phyloP scores from a whole-genome alignment of 2,329 filamentous ascomycete species.

The Didymella sp. region DNA sequence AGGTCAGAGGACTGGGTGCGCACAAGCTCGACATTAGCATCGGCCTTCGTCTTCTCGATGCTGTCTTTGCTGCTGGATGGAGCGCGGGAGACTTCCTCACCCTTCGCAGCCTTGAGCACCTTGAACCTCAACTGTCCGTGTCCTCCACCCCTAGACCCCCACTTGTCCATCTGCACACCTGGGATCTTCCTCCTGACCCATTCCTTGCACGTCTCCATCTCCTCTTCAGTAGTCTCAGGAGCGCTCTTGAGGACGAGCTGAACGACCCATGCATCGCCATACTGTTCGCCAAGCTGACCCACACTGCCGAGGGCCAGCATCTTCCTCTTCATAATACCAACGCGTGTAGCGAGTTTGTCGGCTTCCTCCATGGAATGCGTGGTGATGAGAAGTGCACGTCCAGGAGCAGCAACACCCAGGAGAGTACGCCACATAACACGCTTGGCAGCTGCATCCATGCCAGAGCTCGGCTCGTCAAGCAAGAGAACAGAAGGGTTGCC shows the following conservation, averaged over 20 bases:
- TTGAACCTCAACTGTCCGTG: conserved; percentile 90
- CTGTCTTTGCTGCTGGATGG: neutral
- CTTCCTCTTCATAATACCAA: conserved; percentile 82
- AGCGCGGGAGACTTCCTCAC: neutral
- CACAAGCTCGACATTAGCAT: conserved; percentile 34
- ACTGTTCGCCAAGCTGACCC: conserved; percentile 73
- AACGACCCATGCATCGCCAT: conserved; percentile 80
- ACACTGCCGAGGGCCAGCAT: conserved; percentile 87
- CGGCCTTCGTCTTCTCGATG: conserved; percentile 24
- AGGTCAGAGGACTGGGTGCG: conserved; percentile 27
- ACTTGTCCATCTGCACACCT: conserved; percentile 63
- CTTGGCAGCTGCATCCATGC: conserved; percentile 90
- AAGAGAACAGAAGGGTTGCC: conserved; percentile 87
- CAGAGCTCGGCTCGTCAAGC: conserved; percentile 86
- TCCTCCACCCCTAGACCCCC: conserved; percentile 71
- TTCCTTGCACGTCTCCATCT: conserved; percentile 68
- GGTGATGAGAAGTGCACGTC: conserved; percentile 84
- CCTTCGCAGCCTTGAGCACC: conserved; percentile 63
- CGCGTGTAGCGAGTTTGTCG: conserved; percentile 81
- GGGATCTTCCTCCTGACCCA: conserved; percentile 72
- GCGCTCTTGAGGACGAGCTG: conserved; percentile 80
- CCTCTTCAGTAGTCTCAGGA: conserved; percentile 72
- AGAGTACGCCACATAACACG: conserved; percentile 92
- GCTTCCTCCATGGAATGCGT: conserved; percentile 97
- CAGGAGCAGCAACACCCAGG: conserved; percentile 69